phyloP scores from a whole-genome alignment of 1,139 yeast genomes.

The Yamadazyma dendronema region DNA sequence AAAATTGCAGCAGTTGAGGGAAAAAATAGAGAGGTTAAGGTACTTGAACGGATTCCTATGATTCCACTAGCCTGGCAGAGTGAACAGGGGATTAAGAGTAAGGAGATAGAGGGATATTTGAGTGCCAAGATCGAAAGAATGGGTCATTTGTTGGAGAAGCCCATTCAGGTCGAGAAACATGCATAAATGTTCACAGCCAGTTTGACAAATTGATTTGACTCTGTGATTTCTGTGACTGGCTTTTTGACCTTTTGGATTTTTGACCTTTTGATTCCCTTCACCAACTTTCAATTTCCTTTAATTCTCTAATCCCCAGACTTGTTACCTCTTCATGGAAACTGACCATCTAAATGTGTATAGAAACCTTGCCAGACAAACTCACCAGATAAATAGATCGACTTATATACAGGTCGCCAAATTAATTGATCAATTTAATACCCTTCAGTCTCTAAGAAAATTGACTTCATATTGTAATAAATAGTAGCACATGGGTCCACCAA shows the following conservation, averaged over 20 bases:
- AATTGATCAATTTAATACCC: no score
- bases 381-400: no score
- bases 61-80: conserved; percentile 86
- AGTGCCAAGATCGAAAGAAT: conserved; percentile 92
- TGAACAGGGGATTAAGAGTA: conserved; percentile 68
- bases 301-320: no score
- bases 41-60: conserved; percentile 91
- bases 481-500: no score
- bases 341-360: no score
- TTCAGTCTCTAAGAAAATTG: no score
- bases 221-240: neutral
- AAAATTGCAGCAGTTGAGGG: conserved; percentile 95
- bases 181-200: neutral
- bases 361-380: no score
- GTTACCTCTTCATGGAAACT: no score
- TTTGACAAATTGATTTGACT: neutral
- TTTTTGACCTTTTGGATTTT: neutral
- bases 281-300: no score
- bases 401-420: no score
- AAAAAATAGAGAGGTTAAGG: conserved; percentile 63
- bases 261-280: no score
- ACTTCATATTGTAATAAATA: no score
- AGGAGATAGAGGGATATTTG: conserved; percentile 88
- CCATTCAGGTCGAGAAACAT: conserved; percentile 10
- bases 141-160: conserved; percentile 70